Conservation (phyloP, 768 basidiomycete genomes). For the Pleurotus tuoliensis region DNA sequence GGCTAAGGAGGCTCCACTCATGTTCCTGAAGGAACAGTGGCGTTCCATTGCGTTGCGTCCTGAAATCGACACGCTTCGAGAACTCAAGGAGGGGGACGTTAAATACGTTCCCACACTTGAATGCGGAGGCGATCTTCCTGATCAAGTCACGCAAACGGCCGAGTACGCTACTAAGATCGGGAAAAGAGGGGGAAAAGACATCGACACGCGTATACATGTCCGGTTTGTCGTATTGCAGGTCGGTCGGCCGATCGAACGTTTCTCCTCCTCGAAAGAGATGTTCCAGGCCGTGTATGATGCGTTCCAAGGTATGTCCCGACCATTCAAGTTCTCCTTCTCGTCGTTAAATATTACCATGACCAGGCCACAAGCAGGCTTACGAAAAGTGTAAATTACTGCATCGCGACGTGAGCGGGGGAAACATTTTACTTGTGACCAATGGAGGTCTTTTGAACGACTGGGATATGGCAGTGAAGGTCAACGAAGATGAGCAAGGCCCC, state of each 20-base stretch:
- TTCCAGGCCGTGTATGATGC: constrained; percentile 15
- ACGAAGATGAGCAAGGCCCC: background rate
- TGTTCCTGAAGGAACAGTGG: constrained; percentile 9
- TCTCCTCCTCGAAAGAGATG: background rate
- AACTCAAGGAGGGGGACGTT: constrained; percentile 11
- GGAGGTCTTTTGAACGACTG: constrained; percentile 9
- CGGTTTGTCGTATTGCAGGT: background rate
- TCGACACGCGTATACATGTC: background rate
- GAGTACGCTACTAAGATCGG: constrained; percentile 4
- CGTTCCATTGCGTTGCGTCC: constrained; percentile 2
- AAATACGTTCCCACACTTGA: constrained; percentile 18
- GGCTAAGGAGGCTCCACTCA: background rate
- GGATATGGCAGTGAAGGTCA: constrained; percentile 1
- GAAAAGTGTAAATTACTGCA: constrained; percentile 4
- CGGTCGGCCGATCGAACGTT: background rate
- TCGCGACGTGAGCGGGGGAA: constrained; percentile 9
- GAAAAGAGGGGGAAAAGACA: constrained; percentile 7
- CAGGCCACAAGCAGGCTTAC: constrained; percentile 9
- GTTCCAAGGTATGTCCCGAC: constrained; percentile 6
- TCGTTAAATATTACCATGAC: too few relatives aligned
- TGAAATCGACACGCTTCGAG: background rate
- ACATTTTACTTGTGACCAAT: background rate
- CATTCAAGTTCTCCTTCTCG: too few relatives aligned
- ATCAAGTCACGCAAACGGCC: constrained; percentile 8
- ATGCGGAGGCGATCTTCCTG: constrained; percentile 17